Evolutionary conservation across 495 filamentous ascomycete species (phyloP), one percentile per base, ranked within the genome.

Genomic region (Penicillium bovifimosum): DNA sequence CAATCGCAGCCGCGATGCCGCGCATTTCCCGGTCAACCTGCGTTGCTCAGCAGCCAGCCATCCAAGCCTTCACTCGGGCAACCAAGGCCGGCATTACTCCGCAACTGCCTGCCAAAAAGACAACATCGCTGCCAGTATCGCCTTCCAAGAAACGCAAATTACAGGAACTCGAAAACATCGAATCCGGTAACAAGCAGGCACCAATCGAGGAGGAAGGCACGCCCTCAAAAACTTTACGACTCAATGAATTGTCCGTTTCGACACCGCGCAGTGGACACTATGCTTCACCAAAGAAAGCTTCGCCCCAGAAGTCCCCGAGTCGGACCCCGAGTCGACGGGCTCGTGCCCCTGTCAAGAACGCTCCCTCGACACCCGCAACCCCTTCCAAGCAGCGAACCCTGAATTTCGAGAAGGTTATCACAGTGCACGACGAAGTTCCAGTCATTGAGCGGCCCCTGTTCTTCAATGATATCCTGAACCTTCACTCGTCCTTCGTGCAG

Each of bases 71-170:
- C 49, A 60, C 69, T 59, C 67, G 69, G 64, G 59, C 73, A 59
- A 73, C 70, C 55, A 76, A 76, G 50, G 66, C 71, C 2, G 71
- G 73, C 9, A 46, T 69, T 27, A 36, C 54, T 6, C 47, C 65
- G 13, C 54, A 47, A 24, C 38, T 63, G 18, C 58, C 62, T 7
- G 38, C 45, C 9, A 69, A 68, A 46, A 63, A 62, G 38, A 45
- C 52, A 2, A 35, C 47, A 2, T 53, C 64, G 5, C 61, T 70
- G 0, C 60, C 70, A 11, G 58, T 63, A 47, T 72, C 74, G 13
- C 74, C 74, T 49, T 76, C 73, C 52, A 76, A 76, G 59, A 76
- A 76, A 50, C 61, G 74, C 42, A 76, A 75, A 56, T 50, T 76
- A 35, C 64, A 71, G 46, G 72, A 76, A 53, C 52, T 75, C 36